These are phyloP conservation scores for Candida dubliniensis DNA, from an alignment of 1,139 yeast genomes.

Conservation along the genomic window DNA sequence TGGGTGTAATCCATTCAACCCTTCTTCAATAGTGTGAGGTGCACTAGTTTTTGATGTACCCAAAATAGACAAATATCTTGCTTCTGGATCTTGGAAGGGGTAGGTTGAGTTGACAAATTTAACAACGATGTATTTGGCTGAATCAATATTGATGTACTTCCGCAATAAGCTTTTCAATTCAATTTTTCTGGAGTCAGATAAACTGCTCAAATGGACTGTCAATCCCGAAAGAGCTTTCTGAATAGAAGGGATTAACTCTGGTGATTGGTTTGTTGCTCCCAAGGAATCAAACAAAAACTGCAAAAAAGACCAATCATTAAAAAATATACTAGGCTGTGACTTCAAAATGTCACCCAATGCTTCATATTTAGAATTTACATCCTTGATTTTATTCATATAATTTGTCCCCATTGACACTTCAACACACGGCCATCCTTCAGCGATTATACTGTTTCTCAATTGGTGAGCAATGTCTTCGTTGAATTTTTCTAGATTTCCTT, in stretches of 20 bases:
- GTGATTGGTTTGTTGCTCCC: slow-evolving; percentile 49
- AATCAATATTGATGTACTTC: slow-evolving; percentile 26
- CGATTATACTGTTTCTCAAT: slow-evolving; percentile 49
- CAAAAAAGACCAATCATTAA: slow-evolving; percentile 50
- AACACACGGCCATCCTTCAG: slow-evolving; percentile 62
- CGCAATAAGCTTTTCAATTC: slow-evolving; percentile 48
- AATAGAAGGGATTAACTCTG: slow-evolving; percentile 65
- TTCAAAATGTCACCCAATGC: slow-evolving; percentile 68
- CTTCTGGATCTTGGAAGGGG: slow-evolving; percentile 67
- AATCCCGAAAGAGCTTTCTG: slow-evolving; percentile 72
- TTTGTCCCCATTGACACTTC: slow-evolving; percentile 28
- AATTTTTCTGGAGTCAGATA: slow-evolving; percentile 39
- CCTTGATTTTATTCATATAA: slow-evolving; percentile 17
- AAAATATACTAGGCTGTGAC: slow-evolving; percentile 46
- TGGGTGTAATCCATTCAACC: slow-evolving; percentile 81
- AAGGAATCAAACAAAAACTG: slow-evolving; percentile 75
- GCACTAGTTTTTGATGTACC: slow-evolving; percentile 61
- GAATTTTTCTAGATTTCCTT: slow-evolving; percentile 22
- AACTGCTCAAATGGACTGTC: slow-evolving; percentile 45
- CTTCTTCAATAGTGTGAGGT: slow-evolving; percentile 78
- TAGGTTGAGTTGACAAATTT: slow-evolving; percentile 66
- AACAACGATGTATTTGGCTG: slow-evolving; percentile 61
- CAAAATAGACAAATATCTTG: slow-evolving; percentile 65
- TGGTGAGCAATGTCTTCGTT: slow-evolving; percentile 48
- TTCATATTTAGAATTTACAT: slow-evolving; percentile 66